Evolutionary conservation across 345 rosid genomes (phyloP).

Genomic region (Syzygium jambos): DNA sequence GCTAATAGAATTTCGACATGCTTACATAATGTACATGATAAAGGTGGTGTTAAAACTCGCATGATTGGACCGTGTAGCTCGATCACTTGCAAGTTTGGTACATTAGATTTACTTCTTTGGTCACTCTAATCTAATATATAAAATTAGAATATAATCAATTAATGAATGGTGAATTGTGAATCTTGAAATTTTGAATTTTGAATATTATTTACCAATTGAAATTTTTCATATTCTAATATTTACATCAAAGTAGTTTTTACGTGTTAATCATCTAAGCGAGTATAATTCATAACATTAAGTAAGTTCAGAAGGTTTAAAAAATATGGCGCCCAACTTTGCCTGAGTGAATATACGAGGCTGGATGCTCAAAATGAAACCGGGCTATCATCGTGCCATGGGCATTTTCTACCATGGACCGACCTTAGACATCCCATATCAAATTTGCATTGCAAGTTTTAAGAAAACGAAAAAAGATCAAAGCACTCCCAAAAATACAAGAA

Average conservation of each 20-base stretch:
- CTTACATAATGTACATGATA: neutral
- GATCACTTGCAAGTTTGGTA: neutral
- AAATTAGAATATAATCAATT: neutral
- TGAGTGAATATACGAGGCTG: neutral
- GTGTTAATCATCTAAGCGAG: too few relatives aligned
- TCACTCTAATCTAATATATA: neutral
- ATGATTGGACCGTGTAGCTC: neutral
- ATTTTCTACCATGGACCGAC: neutral
- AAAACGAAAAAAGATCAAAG: neutral
- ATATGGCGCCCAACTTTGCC: neutral
- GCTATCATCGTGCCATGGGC: neutral
- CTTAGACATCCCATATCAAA: neutral
- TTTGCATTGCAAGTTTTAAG: neutral
- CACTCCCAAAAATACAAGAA: neutral
- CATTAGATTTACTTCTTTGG: neutral
- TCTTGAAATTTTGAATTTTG: too few relatives aligned
- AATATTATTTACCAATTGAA: neutral
- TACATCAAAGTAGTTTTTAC: too few relatives aligned
- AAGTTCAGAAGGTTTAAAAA: neutral
- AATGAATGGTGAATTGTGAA: neutral
- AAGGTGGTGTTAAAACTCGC: neutral
- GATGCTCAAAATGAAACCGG: neutral
- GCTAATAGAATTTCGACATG: neutral
- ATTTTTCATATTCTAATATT: neutral
- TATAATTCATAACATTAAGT: too few relatives aligned